Conservation (phyloP, 2,329 filamentous ascomycete species). For the Penicillium italicum region DNA sequence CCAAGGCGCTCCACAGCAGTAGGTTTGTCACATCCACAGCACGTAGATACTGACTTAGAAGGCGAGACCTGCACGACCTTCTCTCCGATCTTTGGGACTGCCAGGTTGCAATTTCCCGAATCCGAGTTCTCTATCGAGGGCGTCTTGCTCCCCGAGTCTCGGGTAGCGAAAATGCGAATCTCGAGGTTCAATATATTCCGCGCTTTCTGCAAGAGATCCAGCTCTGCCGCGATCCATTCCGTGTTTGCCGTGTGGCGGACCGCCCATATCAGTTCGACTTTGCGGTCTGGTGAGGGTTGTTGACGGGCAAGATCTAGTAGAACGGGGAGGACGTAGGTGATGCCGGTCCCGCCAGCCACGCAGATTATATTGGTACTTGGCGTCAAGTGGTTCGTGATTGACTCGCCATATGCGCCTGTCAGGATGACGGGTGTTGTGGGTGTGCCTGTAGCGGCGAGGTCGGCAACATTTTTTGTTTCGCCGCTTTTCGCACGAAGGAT, state of each 20-base stretch:
- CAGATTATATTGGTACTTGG: constrained; percentile 48
- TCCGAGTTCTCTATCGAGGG: neutral
- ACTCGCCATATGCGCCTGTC: constrained; percentile 61
- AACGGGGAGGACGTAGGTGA: constrained; percentile 55
- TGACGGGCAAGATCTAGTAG: constrained; percentile 36
- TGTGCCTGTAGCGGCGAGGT: constrained; percentile 15
- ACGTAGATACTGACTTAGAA: constrained; percentile 3
- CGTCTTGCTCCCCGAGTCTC: constrained; percentile 38
- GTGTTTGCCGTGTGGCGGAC: constrained; percentile 54
- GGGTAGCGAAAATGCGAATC: constrained; percentile 59
- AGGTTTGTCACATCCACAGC: constrained; percentile 13
- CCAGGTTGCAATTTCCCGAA: constrained; percentile 2
- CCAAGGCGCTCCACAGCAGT: constrained; percentile 10
- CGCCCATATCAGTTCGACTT: constrained; percentile 63
- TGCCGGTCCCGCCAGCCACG: constrained; percentile 57
- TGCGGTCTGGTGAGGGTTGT: constrained; percentile 40
- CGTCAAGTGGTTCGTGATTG: constrained; percentile 42
- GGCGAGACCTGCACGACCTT: constrained; percentile 3
- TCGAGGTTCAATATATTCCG: constrained; percentile 43
- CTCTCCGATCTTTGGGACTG: constrained; percentile 4
- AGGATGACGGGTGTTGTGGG: constrained; percentile 56
- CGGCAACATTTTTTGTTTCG: constrained; percentile 24
- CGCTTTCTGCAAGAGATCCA: constrained; percentile 48
- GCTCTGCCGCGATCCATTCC: constrained; percentile 57
- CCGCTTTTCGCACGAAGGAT: constrained; percentile 51